phyloP scores from a whole-genome alignment of 371 early-diverging fungal species.

The Haplosporangium sp. region DNA sequence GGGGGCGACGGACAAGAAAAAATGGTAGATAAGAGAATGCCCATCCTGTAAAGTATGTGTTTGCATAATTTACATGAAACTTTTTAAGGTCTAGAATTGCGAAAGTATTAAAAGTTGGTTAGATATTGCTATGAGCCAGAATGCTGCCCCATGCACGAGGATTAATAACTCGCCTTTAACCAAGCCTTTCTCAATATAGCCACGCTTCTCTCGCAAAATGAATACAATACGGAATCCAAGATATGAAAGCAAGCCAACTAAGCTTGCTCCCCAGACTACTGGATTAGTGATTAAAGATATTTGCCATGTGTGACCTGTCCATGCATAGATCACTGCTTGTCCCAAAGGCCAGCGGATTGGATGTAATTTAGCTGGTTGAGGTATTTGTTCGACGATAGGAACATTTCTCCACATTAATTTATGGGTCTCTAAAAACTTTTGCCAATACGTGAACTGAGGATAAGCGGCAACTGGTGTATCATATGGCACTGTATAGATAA shows the following conservation, averaged over 20 bases:
- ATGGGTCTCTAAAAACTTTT: slow-evolving; percentile 22
- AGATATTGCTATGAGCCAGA: no score
- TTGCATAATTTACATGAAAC: slow-evolving; percentile 10
- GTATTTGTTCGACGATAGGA: not conserved
- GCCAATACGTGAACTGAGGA: slow-evolving; percentile 15
- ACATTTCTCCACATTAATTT: slow-evolving; percentile 16
- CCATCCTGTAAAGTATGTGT: slow-evolving; percentile 28
- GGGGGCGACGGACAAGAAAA: slow-evolving; percentile 13
- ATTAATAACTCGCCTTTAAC: slow-evolving; percentile 6
- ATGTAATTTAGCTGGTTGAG: not conserved
- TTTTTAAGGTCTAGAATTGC: slow-evolving; percentile 9
- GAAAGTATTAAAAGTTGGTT: no score
- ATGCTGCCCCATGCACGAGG: no score
- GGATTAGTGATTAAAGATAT: slow-evolving; percentile 26
- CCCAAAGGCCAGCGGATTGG: slow-evolving; percentile 22
- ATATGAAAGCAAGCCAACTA: slow-evolving; percentile 8
- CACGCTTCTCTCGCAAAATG: slow-evolving; percentile 25
- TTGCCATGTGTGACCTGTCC: slow-evolving; percentile 29
- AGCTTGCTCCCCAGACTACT: slow-evolving; percentile 27
- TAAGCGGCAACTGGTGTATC: slow-evolving; percentile 16
- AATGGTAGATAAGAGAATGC: slow-evolving; percentile 29
- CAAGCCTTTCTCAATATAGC: slow-evolving; percentile 20
- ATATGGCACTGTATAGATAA: slow-evolving; percentile 15
- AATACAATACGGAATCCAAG: not conserved
- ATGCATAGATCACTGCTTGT: slow-evolving; percentile 19